Conservation (phyloP, 768 basidiomycete species). For the Scleroderma citrinum region DNA sequence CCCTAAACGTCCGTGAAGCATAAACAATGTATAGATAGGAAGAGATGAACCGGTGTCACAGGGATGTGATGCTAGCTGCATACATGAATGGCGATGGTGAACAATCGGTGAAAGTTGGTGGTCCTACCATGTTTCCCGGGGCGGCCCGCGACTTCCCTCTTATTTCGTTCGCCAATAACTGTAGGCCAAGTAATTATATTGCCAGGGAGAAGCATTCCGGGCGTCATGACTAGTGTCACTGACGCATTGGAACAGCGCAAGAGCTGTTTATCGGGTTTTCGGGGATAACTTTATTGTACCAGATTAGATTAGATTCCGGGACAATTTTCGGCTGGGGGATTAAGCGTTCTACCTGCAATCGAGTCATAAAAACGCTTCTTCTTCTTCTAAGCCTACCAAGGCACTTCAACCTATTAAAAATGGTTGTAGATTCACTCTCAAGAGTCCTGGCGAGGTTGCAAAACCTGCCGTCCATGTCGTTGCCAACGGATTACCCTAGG, state of each 20-base stretch:
- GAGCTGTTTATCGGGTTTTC: not conserved
- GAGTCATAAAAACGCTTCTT: not conserved
- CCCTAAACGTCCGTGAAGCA: constrained; percentile 21
- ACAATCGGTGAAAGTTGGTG: constrained; percentile 14
- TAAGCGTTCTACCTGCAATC: not conserved
- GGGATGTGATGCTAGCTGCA: too few species aligned
- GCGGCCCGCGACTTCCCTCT: too few species aligned
- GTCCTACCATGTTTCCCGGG: too few species aligned
- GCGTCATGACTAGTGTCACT: too few species aligned
- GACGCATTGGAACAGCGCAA: not conserved
- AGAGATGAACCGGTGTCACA: constrained; percentile 9
- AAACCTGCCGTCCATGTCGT: constrained; percentile 80
- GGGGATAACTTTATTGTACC: not conserved
- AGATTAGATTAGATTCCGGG: not conserved
- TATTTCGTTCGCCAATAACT: too few species aligned
- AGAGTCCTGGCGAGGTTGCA: constrained; percentile 63
- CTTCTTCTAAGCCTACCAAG: not conserved
- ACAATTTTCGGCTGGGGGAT: too few species aligned
- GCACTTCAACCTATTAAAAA: constrained; percentile 8
- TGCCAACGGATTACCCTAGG: constrained; percentile 95
- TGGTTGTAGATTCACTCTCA: constrained; percentile 32
- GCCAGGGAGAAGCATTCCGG: too few species aligned
- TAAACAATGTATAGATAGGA: constrained; percentile 22
- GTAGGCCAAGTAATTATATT: too few species aligned
- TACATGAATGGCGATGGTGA: constrained; percentile 9